A percentile compares a stretch with the other conserved stretches of the same genome.
Evolutionary conservation across 2,329 filamentous ascomycete species (phyloP).

Genomic region (Neonectria ditissima): DNA sequence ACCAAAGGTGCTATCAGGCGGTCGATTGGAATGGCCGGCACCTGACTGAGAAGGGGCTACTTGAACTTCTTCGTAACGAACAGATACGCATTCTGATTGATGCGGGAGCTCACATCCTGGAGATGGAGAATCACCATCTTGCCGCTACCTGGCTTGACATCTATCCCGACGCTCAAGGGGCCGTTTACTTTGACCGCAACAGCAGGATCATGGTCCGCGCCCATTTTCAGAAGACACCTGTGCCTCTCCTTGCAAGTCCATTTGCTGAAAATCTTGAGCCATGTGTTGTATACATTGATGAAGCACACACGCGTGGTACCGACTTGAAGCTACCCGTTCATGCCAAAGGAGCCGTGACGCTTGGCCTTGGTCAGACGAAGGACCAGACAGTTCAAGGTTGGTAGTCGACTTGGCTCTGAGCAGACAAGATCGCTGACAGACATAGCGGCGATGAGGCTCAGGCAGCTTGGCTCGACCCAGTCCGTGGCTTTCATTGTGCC

Average conservation of each 20-base stretch:
- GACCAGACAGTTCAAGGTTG: conserved; percentile 73
- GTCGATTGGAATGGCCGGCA: conserved; percentile 50
- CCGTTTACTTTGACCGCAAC: conserved; percentile 64
- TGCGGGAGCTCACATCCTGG: conserved; percentile 72
- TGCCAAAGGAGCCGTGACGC: conserved; percentile 65
- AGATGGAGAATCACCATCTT: conserved; percentile 66
- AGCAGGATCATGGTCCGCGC: conserved; percentile 38
- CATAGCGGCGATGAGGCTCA: conserved; percentile 72
- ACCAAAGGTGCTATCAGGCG: conserved; percentile 56
- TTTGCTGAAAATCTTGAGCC: conserved; percentile 64
- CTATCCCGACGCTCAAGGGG: conserved; percentile 59
- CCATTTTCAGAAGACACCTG: conserved; percentile 53
- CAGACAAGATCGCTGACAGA: no score
- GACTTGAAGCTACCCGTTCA: conserved; percentile 66
- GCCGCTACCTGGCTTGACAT: conserved; percentile 63
- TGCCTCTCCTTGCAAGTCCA: conserved; percentile 64
- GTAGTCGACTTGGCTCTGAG: no score
- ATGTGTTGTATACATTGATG: conserved; percentile 70
- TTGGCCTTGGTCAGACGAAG: conserved; percentile 68
- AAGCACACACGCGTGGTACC: conserved; percentile 71
- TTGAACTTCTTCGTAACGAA: conserved; percentile 18
- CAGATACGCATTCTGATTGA: conserved; percentile 70
- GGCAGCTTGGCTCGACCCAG: conserved; percentile 68
- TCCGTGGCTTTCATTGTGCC: conserved; percentile 67
- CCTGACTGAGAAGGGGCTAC: conserved; percentile 53